Evolutionary conservation across 1,284 basidiomycete species (phyloP).

Genomic region (Exsudoporus floridanus): DNA sequence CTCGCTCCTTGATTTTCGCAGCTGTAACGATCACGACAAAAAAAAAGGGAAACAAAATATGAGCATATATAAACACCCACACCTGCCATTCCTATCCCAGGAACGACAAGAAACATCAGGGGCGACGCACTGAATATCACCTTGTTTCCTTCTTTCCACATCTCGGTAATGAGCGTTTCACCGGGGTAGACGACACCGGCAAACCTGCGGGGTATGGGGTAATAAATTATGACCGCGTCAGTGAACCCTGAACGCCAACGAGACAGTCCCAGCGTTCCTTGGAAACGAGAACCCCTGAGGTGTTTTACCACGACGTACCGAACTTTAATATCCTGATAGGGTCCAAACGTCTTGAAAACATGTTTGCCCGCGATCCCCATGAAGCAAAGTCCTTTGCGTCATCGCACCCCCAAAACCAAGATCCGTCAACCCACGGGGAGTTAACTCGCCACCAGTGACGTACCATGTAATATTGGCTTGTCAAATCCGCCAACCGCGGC

Average conservation of each 20-base stretch:
- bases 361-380: slow-evolving; percentile 97
- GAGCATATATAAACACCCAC: not conserved
- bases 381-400: slow-evolving; percentile 70
- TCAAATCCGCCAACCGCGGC: slow-evolving; percentile 94
- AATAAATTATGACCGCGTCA: slow-evolving; percentile 4
- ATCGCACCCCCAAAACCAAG: not conserved
- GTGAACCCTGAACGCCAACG: not conserved
- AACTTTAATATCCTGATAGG: slow-evolving; percentile 94
- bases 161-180: slow-evolving; percentile 90
- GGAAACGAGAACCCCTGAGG: not conserved
- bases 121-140: slow-evolving; percentile 81
- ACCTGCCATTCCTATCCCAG: not conserved
- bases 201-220: slow-evolving; percentile 51
- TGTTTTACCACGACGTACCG: slow-evolving; percentile 50
- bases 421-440: not conserved
- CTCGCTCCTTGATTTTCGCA: slow-evolving; percentile 80
- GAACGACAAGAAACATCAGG: not conserved
- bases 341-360: slow-evolving; percentile 83
- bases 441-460: not conserved
- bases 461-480: slow-evolving; percentile 80
- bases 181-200: slow-evolving; percentile 92
- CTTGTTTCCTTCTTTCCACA: slow-evolving; percentile 96
- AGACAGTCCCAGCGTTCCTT: not conserved
- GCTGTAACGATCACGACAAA: slow-evolving; percentile 38
- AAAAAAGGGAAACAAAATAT: not conserved